phyloP scores from a whole-genome alignment of 805 yeast genomes.

The Zygoascus ofunaensis region DNA sequence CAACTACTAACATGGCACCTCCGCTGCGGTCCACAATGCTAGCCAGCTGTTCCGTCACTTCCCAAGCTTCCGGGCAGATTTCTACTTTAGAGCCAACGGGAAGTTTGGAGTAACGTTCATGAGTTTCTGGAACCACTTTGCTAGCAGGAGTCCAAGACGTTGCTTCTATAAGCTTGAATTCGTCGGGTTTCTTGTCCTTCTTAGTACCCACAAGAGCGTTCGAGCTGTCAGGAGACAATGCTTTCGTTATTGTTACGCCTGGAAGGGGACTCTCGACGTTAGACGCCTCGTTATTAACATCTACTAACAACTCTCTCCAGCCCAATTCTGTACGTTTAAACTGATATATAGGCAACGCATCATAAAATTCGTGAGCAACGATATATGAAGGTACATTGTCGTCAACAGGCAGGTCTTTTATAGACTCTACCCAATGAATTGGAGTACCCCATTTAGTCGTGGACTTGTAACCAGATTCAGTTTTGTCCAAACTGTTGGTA shows the following conservation, averaged over 20 bases:
- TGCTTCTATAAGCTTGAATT: constrained; percentile 49
- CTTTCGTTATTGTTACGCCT: constrained; percentile 15
- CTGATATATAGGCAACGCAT: constrained; percentile 71
- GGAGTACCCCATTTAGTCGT: constrained; percentile 43
- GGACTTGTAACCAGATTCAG: constrained; percentile 31
- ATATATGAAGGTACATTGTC: constrained; percentile 44
- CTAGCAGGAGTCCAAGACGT: constrained; percentile 57
- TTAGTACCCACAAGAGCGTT: constrained; percentile 4
- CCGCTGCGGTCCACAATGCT: constrained; percentile 31
- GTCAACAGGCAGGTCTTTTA: constrained; percentile 27
- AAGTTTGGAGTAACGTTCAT: constrained; percentile 42
- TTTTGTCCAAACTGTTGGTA: background rate
- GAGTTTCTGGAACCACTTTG: constrained; percentile 40
- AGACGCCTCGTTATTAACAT: constrained; percentile 27
- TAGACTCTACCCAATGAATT: constrained; percentile 32
- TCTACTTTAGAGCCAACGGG: constrained; percentile 56
- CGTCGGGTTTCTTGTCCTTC: constrained; percentile 11
- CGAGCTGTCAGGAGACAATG: background rate
- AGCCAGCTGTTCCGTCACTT: constrained; percentile 46
- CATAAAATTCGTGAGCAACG: constrained; percentile 80
- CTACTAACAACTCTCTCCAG: constrained; percentile 75
- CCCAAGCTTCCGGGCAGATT: constrained; percentile 64
- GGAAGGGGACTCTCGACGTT: constrained; percentile 17
- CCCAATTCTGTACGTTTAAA: constrained; percentile 52
- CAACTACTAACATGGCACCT: constrained; percentile 68